Percentiles rank a stretch among this genome's conserved stretches.
Conservation (phyloP, 2,329 filamentous ascomycete genomes). For the Thelonectria blattea region DNA sequence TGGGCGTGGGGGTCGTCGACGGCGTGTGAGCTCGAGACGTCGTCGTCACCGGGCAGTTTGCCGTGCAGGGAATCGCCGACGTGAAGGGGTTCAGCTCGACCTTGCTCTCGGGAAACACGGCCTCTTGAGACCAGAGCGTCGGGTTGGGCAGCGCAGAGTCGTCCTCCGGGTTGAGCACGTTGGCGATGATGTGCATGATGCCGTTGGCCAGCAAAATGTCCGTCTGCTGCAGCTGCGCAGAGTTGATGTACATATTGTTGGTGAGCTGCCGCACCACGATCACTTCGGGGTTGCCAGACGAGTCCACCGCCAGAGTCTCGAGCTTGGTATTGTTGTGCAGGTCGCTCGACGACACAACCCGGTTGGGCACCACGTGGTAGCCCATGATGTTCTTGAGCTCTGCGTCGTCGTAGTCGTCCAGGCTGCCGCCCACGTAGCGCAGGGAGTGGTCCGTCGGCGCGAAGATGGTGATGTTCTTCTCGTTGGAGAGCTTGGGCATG, state of each 20-base stretch:
- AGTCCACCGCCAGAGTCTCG: conserved; percentile 44
- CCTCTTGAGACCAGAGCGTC: conserved; percentile 48
- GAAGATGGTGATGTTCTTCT: conserved; percentile 64
- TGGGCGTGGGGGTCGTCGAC: conserved; percentile 27
- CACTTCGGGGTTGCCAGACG: conserved; percentile 49
- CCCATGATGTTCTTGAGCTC: conserved; percentile 60
- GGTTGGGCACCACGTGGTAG: conserved; percentile 69
- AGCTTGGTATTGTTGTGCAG: conserved; percentile 43
- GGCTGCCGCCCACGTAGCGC: conserved; percentile 58
- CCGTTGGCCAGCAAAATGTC: conserved; percentile 64
- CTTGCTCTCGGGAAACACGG: conserved; percentile 61
- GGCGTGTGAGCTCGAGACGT: conserved; percentile 9
- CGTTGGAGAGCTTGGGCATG: conserved; percentile 49
- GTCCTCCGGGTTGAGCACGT: conserved; percentile 53
- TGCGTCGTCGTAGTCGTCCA: conserved; percentile 52
- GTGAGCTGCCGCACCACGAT: conserved; percentile 49
- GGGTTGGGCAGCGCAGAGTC: conserved; percentile 46
- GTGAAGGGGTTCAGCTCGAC: conserved; percentile 49
- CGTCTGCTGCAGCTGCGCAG: conserved; percentile 57
- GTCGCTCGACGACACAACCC: conserved; percentile 56
- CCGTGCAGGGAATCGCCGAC: conserved; percentile 50
- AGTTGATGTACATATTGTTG: conserved; percentile 57
- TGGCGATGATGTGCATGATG: conserved; percentile 64
- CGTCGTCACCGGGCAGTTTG: conserved; percentile 45
- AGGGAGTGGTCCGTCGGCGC: conserved; percentile 68